Evolutionary conservation across 192 early-diverging fungal genomes (phyloP), one percentile per base, ranked within the genome.

Genomic region (Dissophora ornata): DNA sequence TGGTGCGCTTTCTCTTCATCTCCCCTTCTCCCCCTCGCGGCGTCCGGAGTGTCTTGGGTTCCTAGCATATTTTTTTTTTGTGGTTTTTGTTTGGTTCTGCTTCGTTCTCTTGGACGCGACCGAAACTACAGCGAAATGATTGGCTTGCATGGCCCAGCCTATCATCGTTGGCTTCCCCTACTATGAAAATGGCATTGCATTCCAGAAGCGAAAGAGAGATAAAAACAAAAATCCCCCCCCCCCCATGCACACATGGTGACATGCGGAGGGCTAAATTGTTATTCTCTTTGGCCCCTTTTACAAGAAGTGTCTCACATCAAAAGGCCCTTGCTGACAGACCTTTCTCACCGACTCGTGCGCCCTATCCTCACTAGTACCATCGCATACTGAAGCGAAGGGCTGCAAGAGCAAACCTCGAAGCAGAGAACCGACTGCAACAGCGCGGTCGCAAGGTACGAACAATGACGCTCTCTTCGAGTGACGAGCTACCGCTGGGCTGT

Each of bases 321-420:
- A n/a, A 38, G 36, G 36, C 36, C 36, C 36, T 38, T 38, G 5
- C 36, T 38, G 12, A 38, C 36, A 38, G 12, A 38, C 36, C 5
- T 21, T 7, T 45, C n/a, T 48, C 30, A 18, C 29, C 60, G 19
- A 12, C 12, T 5, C 36, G 36, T 38, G 7, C 12, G 9, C 6
- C 42, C 50, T 2, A 41, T 59, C 36, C 1, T 58, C 3, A 32
- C 3, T 61, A 99, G 78, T 98, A 95, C 71, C 93, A 96, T 74
- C 90, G 98, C 15, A 99, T 99, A 61, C 79, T 98, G 38, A 95
- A 95, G 71, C 87, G 98, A 38, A 82, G 98, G 61, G 93, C 96
- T 63, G 95, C 97, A 6, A 82, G 97, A 25, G 91, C 91, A 15
- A 87, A 83, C 45, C 79, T 93, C 41, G 90, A 93, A 41, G 95